Conservation (phyloP, 495 filamentous ascomycete genomes). For the Pyrenula aspistea region DNA sequence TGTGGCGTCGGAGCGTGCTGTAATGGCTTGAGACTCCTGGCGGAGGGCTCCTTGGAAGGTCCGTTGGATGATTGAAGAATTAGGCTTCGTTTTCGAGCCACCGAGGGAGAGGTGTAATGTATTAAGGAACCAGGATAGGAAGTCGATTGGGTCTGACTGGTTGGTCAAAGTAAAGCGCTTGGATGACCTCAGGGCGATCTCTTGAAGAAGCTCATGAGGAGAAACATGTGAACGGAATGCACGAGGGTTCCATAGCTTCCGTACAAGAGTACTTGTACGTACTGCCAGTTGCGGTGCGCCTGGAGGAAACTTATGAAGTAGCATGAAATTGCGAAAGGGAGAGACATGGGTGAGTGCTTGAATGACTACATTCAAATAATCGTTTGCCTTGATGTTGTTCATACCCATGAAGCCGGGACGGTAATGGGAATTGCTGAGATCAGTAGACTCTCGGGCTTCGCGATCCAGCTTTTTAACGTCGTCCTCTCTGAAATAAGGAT, state of each 20-base stretch:
- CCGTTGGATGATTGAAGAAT: slow-evolving; percentile 69
- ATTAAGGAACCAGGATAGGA: slow-evolving; percentile 95
- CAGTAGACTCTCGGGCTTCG: slow-evolving; percentile 61
- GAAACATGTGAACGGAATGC: slow-evolving; percentile 97
- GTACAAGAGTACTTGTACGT: slow-evolving; percentile 78
- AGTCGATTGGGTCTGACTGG: slow-evolving; percentile 92
- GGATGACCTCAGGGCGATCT: slow-evolving; percentile 77
- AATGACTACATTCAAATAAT: slow-evolving; percentile 95
- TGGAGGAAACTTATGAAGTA: slow-evolving; percentile 54
- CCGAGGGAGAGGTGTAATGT: slow-evolving; percentile 85
- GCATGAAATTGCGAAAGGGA: slow-evolving; percentile 84
- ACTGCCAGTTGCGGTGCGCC: slow-evolving; percentile 49
- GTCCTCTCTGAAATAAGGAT: slow-evolving; percentile 70
- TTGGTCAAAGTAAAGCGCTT: slow-evolving; percentile 86
- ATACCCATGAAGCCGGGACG: slow-evolving; percentile 92
- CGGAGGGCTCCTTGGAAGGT: slow-evolving; percentile 89
- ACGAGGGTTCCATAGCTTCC: slow-evolving; percentile 96
- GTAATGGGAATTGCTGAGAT: slow-evolving; percentile 71
- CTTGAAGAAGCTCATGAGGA: slow-evolving; percentile 91
- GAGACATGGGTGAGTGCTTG: slow-evolving; percentile 84
- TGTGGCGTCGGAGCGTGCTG: slow-evolving; percentile 70
- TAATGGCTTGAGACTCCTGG: slow-evolving; percentile 89
- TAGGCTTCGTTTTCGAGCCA: slow-evolving; percentile 76
- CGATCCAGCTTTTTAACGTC: slow-evolving; percentile 74
- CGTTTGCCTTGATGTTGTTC: slow-evolving; percentile 99